Percentiles rank a stretch among this genome's conserved stretches.
phyloP scores from a whole-genome alignment of 2,329 filamentous ascomycete genomes.

The Cordyceps fumosorosea region DNA sequence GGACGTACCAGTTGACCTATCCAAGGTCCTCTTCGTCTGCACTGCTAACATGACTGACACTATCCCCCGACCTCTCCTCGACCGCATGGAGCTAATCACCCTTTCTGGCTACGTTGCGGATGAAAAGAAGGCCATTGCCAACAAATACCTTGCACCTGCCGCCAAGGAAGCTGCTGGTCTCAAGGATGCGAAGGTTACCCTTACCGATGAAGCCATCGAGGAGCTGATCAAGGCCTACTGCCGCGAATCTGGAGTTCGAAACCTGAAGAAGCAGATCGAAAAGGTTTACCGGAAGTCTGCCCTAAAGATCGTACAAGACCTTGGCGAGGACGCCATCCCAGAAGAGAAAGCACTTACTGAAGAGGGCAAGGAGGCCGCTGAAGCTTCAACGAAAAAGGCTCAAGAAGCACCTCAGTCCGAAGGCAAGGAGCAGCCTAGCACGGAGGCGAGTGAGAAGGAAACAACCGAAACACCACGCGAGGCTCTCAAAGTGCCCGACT shows the following conservation, averaged over 20 bases:
- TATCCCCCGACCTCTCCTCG: slow-evolving; percentile 85
- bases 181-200: slow-evolving; percentile 81
- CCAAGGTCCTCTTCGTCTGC: slow-evolving; percentile 96
- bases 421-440: slow-evolving; percentile 21
- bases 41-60: slow-evolving; percentile 99
- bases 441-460: slow-evolving; percentile 30
- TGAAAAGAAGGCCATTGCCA: slow-evolving; percentile 98
- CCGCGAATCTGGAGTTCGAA: slow-evolving; percentile 92
- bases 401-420: slow-evolving; percentile 47
- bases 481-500: slow-evolving; percentile 76
- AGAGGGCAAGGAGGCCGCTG: slow-evolving; percentile 72
- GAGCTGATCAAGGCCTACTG: slow-evolving; percentile 99
- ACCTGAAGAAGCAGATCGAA: slow-evolving; percentile 98
- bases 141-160: slow-evolving; percentile 83
- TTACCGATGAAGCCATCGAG: slow-evolving; percentile 81
- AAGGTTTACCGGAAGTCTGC: slow-evolving; percentile 98
- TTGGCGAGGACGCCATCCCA: slow-evolving; percentile 75
- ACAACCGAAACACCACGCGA: slow-evolving; percentile 63
- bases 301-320: slow-evolving; percentile 90
- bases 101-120: slow-evolving; percentile 95
- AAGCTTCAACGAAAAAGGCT: slow-evolving; percentile 63
- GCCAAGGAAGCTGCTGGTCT: slow-evolving; percentile 92
- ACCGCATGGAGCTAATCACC: slow-evolving; percentile 96
- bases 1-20: slow-evolving; percentile 94
- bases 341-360: slow-evolving; percentile 79